Evolutionary conservation across 345 rosid genomes (phyloP), one percentile per base, ranked within the genome.

Genomic region (Pistacia integerrima): DNA sequence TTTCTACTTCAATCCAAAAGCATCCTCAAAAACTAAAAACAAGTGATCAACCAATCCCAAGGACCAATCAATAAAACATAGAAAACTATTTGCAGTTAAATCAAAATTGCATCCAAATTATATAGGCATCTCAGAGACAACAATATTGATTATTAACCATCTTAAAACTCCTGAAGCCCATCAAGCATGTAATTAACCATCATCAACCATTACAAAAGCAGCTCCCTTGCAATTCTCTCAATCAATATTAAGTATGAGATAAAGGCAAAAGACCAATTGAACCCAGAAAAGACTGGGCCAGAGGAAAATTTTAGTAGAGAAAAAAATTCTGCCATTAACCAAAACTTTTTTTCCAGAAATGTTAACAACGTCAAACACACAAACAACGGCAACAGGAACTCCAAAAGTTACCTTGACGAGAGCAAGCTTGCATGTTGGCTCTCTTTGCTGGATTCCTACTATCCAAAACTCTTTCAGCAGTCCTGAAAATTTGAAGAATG

Each of bases 401-500:
- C 55, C 55, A 18, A 30, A 25, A 67, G 80, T 80, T 76, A 90
- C 98, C 98, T 74, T 84, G 91, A 75, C 75, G 81, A 77, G 89
- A 79, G 83, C 70, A 76, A 81, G 77, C 83, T 83, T 83, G 87
- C 81, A 17, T 78, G 75, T 81, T 86, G 78, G 88, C 85, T 85
- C 91, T 89, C 84, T 95, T 93, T 30, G 96, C 82, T 20, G 91
- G 68, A 38, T 83, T 82, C 72, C 89, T 86, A 73, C 83, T 81
- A 41, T 92, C 97, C 77, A 84, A 74, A 65, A 82, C 86, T 76
- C 88, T 91, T 82, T 88, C 96, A n/a, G 90, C 85, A 78, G 90
- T 71, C 79, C 99, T 95, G 82, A 51, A 84, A 77, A 70, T 49
- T 63, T 54, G 33, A 54, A 36, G 7, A 51, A 54, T 6, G 64